Evolutionary conservation across 2,329 filamentous ascomycete genomes (phyloP).

Genomic region (Aureobasidium vineae): DNA sequence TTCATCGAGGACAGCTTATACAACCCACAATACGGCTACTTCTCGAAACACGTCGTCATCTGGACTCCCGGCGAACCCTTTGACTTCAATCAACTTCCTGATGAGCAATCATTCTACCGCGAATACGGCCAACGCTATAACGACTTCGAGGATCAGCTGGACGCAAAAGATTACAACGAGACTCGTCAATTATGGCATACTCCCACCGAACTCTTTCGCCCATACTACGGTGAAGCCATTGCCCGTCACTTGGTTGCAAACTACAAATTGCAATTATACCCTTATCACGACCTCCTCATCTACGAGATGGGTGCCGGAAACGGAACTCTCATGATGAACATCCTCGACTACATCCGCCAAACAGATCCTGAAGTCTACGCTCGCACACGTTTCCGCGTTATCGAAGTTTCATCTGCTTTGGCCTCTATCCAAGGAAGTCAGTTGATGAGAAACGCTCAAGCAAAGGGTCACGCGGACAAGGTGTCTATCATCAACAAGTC

Average conservation of each 20-base stretch:
- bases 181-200: constrained; percentile 97
- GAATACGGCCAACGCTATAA: constrained; percentile 77
- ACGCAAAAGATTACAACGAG: constrained; percentile 67
- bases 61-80: constrained; percentile 92
- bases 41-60: constrained; percentile 93
- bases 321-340: constrained; percentile 96
- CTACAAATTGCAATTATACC: constrained; percentile 90
- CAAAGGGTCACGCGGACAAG: constrained; percentile 73
- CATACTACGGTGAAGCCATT: constrained; percentile 95
- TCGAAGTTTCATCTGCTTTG: constrained; percentile 85
- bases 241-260: constrained; percentile 95
- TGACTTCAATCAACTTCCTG: constrained; percentile 74
- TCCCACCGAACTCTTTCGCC: constrained; percentile 92
- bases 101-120: constrained; percentile 81
- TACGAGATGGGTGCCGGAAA: constrained; percentile 99
- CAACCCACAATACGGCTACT: constrained; percentile 93
- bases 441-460: constrained; percentile 63
- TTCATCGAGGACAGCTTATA: constrained; percentile 98
- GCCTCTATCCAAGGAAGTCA: constrained; percentile 74
- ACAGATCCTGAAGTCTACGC: constrained; percentile 89
- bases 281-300: constrained; percentile 94
- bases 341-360: constrained; percentile 91
- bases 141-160: constrained; percentile 85
- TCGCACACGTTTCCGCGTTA: constrained; percentile 89
- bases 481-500: constrained; percentile 94